A percentile compares a stretch with the other conserved stretches of the same genome.
phyloP scores from a whole-genome alignment of 2,329 filamentous ascomycete genomes.

The Polytolypa hystricis region DNA sequence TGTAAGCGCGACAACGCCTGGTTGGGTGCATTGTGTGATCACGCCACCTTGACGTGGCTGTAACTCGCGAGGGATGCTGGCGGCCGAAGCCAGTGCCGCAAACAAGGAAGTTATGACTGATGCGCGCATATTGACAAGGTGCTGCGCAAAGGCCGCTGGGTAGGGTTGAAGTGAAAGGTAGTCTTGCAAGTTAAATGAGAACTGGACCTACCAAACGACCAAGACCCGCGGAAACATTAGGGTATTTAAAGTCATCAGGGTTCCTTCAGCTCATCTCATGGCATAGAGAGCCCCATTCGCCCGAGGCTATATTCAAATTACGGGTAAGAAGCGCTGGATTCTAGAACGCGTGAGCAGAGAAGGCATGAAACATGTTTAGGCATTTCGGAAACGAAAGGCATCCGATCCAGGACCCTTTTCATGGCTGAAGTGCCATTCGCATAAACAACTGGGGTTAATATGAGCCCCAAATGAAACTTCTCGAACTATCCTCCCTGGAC shows the following conservation, averaged over 20 bases:
- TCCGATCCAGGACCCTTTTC: no score
- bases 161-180: neutral
- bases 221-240: no score
- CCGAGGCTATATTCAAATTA: neutral
- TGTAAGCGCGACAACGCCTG: conserved; percentile 50
- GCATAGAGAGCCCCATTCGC: neutral
- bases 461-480: no score
- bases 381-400: neutral
- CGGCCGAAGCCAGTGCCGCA: neutral
- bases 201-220: no score
- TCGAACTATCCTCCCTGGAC: no score
- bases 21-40: conserved; percentile 27
- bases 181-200: neutral
- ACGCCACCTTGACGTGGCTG: conserved; percentile 30
- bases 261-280: neutral
- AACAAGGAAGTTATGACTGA: neutral
- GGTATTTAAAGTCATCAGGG: neutral
- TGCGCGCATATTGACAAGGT: neutral
- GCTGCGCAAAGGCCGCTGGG: neutral
- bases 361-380: conserved; percentile 1
- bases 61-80: neutral
- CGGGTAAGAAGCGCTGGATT: neutral
- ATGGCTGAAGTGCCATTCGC: no score
- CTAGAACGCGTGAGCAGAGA: neutral
- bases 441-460: no score